Evolutionary conservation across 139 green algal species (phyloP), one percentile per base, ranked within the genome.

Genomic region (Picochlorum sp.): DNA sequence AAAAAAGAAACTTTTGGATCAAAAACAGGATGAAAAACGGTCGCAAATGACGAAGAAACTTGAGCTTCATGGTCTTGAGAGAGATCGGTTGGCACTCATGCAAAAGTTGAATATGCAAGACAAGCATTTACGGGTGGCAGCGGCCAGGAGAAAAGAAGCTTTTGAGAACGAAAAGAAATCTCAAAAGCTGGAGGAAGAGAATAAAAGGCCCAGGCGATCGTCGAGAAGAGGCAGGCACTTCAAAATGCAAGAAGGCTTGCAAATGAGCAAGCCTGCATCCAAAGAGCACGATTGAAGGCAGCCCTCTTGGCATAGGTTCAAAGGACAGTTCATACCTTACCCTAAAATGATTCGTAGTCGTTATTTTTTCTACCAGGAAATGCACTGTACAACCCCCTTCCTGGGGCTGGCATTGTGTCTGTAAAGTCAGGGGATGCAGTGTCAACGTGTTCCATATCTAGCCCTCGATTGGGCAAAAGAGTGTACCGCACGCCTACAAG

Each of bases 71-170:
- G 7, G 51, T 14, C 23, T 59, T 20, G 51, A 59, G 51, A 59
- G 20, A 23, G 20, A 54, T 14, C 16, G 47, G n/a, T 18, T 28
- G 41, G 58, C 58, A 65, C 21, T 65, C n/a, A 51, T 21, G 21
- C 18, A 20, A 26, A n/a, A 65, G 23, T 23, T 65, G 21, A 15
- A 55, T 15, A 28, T n/a, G 13, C 37, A 20, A 21, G 37, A 16
- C n/a, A 66, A 66, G n/a, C 45, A 32, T 16, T 13, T 32, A 14
- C 47, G n/a, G n/a, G 49, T 66, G 61, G 37, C 6, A 57, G 61
- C 37, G 7, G 15, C 61, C 5, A 56, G 34, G 34, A 45, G 61
- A 5, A 37, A 13, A 14, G 61, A 66, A 16, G 61, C 61, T 16
- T 66, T 56, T 45, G 18, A 54, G n/a, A 23, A 45, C 10, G 16